Base-by-base conservation (phyloP, 2,329 filamentous ascomycete genomes). In the Corinectria fuckeliana region DNA sequence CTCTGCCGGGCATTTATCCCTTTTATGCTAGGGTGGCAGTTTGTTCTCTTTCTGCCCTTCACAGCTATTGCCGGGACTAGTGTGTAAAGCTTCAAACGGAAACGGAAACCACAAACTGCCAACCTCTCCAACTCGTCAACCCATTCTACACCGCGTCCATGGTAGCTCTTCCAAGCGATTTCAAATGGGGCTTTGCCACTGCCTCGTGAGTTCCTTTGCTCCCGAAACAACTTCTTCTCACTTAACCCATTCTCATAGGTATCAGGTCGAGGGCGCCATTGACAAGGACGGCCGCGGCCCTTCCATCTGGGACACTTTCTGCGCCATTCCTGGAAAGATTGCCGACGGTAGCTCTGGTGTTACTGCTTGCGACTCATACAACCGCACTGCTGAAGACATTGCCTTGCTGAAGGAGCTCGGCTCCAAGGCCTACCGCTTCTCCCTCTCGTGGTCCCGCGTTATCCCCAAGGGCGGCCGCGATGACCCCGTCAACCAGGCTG, bases 271-370 rank as follows among this genome's bases (percentile, higher is more conserved):
- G 80, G 92, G 92, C 58, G 88, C 87, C 47, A 81, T 84, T 36
- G 81, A 89, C 47, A 85, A 89, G 72, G 92, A 94, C 73, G 92
- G 92, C 65, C 90, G 92, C 64, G 90, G 86, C 20, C 88, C 91
- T 54, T 92, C 90, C 62, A 95, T 96, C 75, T 96, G 92, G 92
- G 92, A 96, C 77, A 89, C 85, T n/a, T 96, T 96, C 80, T 93
- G 90, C 78, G 85, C 85, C 63, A 89, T 87, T 53, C 88, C 90
- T 6, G 91, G 91, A 70, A 96, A 95, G 78, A 93, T 95, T 70
- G 91, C 91, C 56, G 90, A 91, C 69, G 89, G 87, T 58, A 88
- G 83, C 67, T 89, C 87, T 41, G 92, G 92, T 51, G 88, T 86
- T 50, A 85, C 91, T 41, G 92, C 92, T 34, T 96, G 92, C 78